phyloP scores from a whole-genome alignment of 2,329 filamentous ascomycete species.

The Dactylellina leptospora region DNA sequence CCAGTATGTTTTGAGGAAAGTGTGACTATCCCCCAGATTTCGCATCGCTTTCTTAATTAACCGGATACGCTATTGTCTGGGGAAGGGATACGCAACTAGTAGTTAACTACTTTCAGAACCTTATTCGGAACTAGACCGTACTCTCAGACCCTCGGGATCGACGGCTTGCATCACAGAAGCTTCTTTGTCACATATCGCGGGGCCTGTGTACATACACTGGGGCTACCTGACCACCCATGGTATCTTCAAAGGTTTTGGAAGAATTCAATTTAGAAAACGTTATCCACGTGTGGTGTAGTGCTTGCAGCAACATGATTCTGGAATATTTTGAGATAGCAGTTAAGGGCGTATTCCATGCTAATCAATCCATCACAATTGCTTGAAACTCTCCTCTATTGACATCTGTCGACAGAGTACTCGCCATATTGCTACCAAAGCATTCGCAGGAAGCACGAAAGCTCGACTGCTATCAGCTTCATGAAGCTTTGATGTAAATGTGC shows the following conservation, averaged over 20 bases:
- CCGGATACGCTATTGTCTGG: constrained; percentile 26
- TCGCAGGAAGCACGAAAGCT: too few species aligned
- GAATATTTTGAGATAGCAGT: constrained; percentile 4
- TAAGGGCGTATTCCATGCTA: too few species aligned
- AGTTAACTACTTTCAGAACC: too few species aligned
- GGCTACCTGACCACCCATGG: constrained; percentile 24
- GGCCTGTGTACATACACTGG: neutral
- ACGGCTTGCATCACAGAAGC: constrained; percentile 8
- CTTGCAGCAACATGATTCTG: constrained; percentile 3
- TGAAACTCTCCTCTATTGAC: too few species aligned
- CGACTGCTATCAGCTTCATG: too few species aligned
- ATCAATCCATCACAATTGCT: too few species aligned
- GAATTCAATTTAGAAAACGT: constrained; percentile 26
- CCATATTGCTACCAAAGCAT: too few species aligned
- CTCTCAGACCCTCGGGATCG: constrained; percentile 35
- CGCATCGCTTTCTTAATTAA: constrained; percentile 15
- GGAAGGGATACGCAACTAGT: constrained; percentile 8
- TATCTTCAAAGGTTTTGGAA: constrained; percentile 12
- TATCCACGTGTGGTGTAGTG: constrained; percentile 16
- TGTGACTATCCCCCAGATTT: constrained; percentile 27
- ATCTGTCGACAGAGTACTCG: too few species aligned
- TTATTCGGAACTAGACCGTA: neutral
- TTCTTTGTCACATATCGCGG: neutral
- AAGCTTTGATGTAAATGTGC: too few species aligned
- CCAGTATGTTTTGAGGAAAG: neutral